phyloP scores from a whole-genome alignment of 306 rosid genomes.

The Fragaria nilgerrensis region DNA sequence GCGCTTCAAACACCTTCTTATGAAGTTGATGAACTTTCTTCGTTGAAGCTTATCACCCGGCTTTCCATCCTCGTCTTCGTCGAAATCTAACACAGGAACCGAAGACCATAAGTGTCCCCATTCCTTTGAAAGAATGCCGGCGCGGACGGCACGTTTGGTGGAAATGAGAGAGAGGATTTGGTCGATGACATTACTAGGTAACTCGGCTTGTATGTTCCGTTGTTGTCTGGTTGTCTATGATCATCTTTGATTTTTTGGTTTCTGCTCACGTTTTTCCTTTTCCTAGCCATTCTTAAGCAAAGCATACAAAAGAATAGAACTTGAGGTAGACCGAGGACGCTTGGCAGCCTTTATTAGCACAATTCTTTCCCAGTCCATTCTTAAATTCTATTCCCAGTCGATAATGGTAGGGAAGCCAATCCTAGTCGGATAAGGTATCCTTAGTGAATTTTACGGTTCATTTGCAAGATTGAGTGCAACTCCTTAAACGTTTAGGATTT shows the following conservation, averaged over 20 bases:
- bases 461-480: not conserved
- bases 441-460: not conserved
- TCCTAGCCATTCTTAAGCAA: not conserved
- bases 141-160: not conserved
- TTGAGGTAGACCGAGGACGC: not conserved
- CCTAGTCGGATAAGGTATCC: not conserved
- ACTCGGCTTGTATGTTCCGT: not conserved
- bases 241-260: not conserved
- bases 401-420: not conserved
- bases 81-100: not conserved
- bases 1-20: not conserved
- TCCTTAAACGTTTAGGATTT: not conserved
- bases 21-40: not conserved
- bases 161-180: slow-evolving; percentile 6
- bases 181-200: slow-evolving; percentile 1
- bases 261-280: not conserved
- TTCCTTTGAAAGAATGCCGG: not conserved
- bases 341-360: not conserved
- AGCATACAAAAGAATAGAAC: not conserved
- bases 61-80: not conserved
- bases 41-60: not conserved
- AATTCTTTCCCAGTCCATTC: not conserved
- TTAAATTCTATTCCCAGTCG: not conserved
- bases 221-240: not conserved
- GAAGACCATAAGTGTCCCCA: slow-evolving; percentile 14